Evolutionary conservation across 2,329 filamentous ascomycete genomes (phyloP), one percentile per base, ranked within the genome.

Genomic region (Capronia epimyces): DNA sequence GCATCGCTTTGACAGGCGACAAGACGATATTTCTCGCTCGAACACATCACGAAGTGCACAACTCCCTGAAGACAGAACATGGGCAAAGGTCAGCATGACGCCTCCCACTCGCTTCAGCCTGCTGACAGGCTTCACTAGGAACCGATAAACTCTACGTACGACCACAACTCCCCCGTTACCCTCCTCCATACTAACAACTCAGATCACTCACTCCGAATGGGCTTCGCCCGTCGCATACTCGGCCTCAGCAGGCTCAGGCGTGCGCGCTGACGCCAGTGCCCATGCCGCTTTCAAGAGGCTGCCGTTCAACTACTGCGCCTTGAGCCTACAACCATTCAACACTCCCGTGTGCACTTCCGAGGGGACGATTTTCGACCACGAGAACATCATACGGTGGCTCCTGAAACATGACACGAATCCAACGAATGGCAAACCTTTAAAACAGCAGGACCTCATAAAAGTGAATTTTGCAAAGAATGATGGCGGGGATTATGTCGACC

Each of bases 171-270:
- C 10, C 27, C 22, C 32, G 18, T 22, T 15, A 16, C 20, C 24
- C 34, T 10, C 12, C 10, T 27, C 43, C 36, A 20, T 36, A 45
- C 54, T 46, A 22, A 49, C 47, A 40, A 13, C 50, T 44, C 60
- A 83, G 78, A 98, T 98, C 65, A 98, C 93, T 49, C 94, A 98
- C 73, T 94, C 88, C 34, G 93, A 98, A 76, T 98, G 93, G 93
- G 84, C 89, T 6, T 95, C 89, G 4, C 82, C 85, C 42, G 90
- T 96, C 69, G 83, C 88, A 52, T 96, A 87, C 71, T 86, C 87
- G 25, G 89, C 89, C 60, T 90, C 83, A 66, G 84, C 79, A 22
- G 86, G 86, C 62, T 77, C 84, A 49, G 82, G 82, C 61, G 80
- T 85, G 50, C 83, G 71, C 69, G 77, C 63, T 58, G 73, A 68